These are phyloP conservation scores for Trametes hirsuta DNA, from an alignment of 1,284 basidiomycete species.

Conservation along the genomic window DNA sequence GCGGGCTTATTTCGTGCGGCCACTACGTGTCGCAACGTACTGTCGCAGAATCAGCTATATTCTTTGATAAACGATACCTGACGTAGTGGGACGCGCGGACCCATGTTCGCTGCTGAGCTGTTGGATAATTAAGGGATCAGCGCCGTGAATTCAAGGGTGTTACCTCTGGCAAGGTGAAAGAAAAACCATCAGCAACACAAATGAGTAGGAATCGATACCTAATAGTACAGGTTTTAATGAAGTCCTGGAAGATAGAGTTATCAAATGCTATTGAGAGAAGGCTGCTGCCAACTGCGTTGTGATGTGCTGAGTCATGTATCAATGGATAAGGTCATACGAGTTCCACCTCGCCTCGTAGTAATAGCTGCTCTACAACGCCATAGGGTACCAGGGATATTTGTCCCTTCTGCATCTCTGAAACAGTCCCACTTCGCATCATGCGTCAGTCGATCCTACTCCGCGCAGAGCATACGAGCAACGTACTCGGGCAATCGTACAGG, in stretches of 20 bases:
- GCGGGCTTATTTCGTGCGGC: slow-evolving; percentile 50
- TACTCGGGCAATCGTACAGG: slow-evolving; percentile 77
- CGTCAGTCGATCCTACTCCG: not conserved
- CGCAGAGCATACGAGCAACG: slow-evolving; percentile 27
- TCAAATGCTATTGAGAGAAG: not conserved
- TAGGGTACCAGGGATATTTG: slow-evolving; percentile 76
- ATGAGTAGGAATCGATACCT: too few species aligned
- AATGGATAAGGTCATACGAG: slow-evolving; percentile 50
- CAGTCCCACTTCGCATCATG: slow-evolving; percentile 51
- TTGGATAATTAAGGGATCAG: too few species aligned
- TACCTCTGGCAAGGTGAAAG: too few species aligned
- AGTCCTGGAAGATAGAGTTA: not conserved
- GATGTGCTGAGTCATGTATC: not conserved
- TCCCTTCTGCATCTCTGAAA: slow-evolving; percentile 66
- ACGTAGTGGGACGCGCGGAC: too few species aligned
- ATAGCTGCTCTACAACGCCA: slow-evolving; percentile 67
- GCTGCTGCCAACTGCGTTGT: too few species aligned
- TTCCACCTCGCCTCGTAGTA: slow-evolving; percentile 70
- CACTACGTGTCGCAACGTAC: slow-evolving; percentile 38
- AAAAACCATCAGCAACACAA: too few species aligned
- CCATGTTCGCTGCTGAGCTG: not conserved
- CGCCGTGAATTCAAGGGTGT: too few species aligned
- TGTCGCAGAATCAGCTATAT: slow-evolving; percentile 34
- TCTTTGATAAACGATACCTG: slow-evolving; percentile 30
- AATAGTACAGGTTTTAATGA: too few species aligned